Base-by-base conservation (phyloP, 2,329 filamentous ascomycete genomes). In the Pseudocercospora pini-densiflorae region DNA sequence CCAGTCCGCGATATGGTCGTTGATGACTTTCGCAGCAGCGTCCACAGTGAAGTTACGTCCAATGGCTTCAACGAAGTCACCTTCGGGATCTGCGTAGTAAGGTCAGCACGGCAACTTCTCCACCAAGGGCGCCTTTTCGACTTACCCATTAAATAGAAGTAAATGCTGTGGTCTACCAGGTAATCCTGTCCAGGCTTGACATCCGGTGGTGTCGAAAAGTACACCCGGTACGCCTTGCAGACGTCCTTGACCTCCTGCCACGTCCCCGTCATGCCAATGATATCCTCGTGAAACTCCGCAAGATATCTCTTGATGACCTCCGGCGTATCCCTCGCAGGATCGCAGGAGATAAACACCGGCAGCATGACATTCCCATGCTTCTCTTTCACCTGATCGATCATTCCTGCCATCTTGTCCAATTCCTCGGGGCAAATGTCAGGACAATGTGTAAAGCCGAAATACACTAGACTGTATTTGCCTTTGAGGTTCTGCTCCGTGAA, bases 371-470 rank as follows among this genome's bases (percentile, higher is more conserved):
- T 78, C 40, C 83, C 83, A 70, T 80, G 80, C 68, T 79, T 77
- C 61, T 80, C 79, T 47, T 81, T 80, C 49, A 89, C 86, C 66
- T 83, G 83, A 77, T 99, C 93, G 76, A 96, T 91, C 88, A 98
- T 97, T 65, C 86, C 86, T n/a, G 94, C 92, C 94, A 99, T 97
- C 84, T 99, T 99, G 83, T 99, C 95, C 74, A 99, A 90, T 82
- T 99, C 95, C 77, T 99, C 95, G 36, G 95, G 95, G 83, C 95
- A 99, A 78, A 99, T 99, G 79, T 99, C 95, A 24, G 95, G 95
- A 79, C 95, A 99, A 80, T 97, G 94, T 8, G 93, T 94, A 86
- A 99, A 99, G 75, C 95, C 95, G 78, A 99, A 99, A 83, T 99
- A 99, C 43, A 98, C 91, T 81, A 96, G 80, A 63, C 88, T 87